phyloP scores from a whole-genome alignment of 257 asterid genomes.

The Vinca minor region DNA sequence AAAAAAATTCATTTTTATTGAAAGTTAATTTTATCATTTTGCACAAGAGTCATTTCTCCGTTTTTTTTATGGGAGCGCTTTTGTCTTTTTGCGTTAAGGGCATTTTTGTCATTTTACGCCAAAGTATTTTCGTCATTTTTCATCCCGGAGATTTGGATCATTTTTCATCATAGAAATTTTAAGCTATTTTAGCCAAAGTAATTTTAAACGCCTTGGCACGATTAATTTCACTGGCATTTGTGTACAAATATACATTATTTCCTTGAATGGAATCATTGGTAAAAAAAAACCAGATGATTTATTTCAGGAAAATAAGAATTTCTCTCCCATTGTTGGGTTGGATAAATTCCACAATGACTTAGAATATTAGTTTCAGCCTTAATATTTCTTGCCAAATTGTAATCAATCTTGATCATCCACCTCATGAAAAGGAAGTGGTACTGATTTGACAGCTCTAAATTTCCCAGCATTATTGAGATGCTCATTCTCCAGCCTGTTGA shows the following conservation, averaged over 20 bases:
- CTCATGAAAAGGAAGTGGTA: constrained; percentile 90
- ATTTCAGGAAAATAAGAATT: neutral
- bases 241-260: constrained; percentile 31
- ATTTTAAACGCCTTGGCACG: too few species aligned
- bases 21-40: too few species aligned
- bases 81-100: too few species aligned
- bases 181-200: too few species aligned
- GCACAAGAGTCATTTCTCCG: too few species aligned
- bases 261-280: constrained; percentile 3
- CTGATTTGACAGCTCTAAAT: constrained; percentile 76
- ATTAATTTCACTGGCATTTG: constrained; percentile 8
- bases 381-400: constrained; percentile 21
- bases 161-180: too few species aligned
- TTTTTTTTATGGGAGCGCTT: too few species aligned
- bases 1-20: too few species aligned
- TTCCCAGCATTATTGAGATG: constrained; percentile 95
- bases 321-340: neutral
- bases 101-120: too few species aligned
- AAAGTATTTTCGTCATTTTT: too few species aligned
- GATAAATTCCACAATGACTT: neutral
- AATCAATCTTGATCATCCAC: constrained; percentile 63
- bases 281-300: neutral
- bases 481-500: constrained; percentile 92
- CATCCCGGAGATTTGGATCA: too few species aligned
- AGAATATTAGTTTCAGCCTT: too few species aligned